A percentile compares a stretch with the other conserved stretches of the same genome.
phyloP scores from a whole-genome alignment of 1,284 basidiomycete genomes.

The Irpex sp. region DNA sequence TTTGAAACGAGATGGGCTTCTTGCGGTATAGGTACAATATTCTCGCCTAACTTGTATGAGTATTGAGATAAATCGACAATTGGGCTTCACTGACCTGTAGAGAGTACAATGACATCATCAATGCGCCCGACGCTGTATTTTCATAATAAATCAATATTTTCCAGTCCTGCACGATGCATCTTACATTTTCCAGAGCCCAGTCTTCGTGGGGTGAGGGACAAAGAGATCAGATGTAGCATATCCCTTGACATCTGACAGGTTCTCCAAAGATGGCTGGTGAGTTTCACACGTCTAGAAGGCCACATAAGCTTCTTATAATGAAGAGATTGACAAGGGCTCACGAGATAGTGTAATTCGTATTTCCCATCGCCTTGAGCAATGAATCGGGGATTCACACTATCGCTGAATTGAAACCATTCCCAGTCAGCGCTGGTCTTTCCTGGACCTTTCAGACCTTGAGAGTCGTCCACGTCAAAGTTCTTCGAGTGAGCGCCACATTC shows the following conservation, averaged over 20 bases:
- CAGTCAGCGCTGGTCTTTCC: constrained; percentile 21
- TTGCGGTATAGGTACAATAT: constrained; percentile 28
- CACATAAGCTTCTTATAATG: not conserved
- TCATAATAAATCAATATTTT: not conserved
- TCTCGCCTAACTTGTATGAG: constrained; percentile 13
- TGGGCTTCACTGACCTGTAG: constrained; percentile 11
- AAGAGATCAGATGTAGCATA: constrained; percentile 16
- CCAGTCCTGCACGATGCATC: not conserved
- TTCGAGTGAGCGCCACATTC: constrained; percentile 15
- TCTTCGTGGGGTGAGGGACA: constrained; percentile 16
- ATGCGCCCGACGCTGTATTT: constrained; percentile 15
- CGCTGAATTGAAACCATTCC: constrained; percentile 25
- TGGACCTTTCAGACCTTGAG: not conserved
- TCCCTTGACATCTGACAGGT: constrained; percentile 11
- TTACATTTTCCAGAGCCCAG: constrained; percentile 17
- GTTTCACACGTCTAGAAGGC: constrained; percentile 11
- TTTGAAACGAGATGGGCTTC: constrained; percentile 26
- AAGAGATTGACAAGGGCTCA: constrained; percentile 16
- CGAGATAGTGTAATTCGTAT: constrained; percentile 36
- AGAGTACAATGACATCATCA: constrained; percentile 21
- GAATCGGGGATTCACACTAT: constrained; percentile 26
- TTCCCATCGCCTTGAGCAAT: constrained; percentile 35
- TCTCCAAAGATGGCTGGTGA: constrained; percentile 16
- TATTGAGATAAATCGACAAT: not conserved
- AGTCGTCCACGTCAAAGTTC: constrained; percentile 10